Evolutionary conservation across 2,329 filamentous ascomycete species (phyloP), one percentile per base, ranked within the genome.

Genomic region (Mariannaea elegans): DNA sequence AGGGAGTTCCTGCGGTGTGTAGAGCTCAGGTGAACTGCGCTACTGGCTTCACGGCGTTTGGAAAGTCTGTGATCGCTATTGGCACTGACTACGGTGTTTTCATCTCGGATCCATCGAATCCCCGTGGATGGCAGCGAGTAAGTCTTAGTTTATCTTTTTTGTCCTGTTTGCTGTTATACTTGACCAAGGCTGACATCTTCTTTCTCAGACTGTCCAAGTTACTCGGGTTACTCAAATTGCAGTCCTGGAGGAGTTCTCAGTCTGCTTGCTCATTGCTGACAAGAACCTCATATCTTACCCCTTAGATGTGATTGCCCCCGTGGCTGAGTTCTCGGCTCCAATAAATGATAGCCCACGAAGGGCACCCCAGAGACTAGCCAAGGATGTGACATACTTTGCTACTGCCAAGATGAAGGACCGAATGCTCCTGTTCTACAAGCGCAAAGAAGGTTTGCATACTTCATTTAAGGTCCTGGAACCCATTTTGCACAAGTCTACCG

Each of bases 401-500:
- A 95, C 93, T 1, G 95, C 94, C 9, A 88, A 91, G 60, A 97
- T 99, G 94, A 99, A 99, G 81, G 95, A 99, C 62, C 88, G 95
- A 7, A 94, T 91, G 65, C 82, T 99, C 7, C 88, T 99, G 24
- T 94, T 99, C 76, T 99, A 98, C 84, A 98, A 98, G 80, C 96
- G 96, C 75, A 92, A 93, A 63, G 95, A 98, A 74, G 90, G 90
- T 24, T 84, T 97, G 62, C 92, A 94, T 70, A 97, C 93, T 21
- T 97, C 91, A 0, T 98, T 99, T 84, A 98, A 94, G 79, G 93
- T 99, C 12, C 87, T 99, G 8, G 95, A 99, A 75, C 95, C 95
- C 1, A 93, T 99, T 23, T 91, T 95, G 72, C 94, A 97, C 67
- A 97, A 97, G 73, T 91, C 93, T 1, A 89, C 91, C 0, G 92